Evolutionary conservation across 2,329 filamentous ascomycete genomes (phyloP).

Genomic region (Monilinia vaccinii-corymbosi): DNA sequence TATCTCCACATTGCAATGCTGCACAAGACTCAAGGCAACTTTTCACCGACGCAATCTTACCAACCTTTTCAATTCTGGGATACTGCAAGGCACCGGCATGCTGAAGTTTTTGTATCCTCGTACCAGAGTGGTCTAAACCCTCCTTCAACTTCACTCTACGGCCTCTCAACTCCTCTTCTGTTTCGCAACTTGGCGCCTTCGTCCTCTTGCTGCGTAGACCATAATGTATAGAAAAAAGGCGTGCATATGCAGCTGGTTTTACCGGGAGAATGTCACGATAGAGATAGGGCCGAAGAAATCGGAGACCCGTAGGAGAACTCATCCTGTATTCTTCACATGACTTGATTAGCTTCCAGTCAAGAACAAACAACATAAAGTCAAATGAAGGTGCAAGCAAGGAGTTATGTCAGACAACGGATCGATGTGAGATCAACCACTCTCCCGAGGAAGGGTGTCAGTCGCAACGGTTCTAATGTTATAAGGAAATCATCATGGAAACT

Average conservation of each 20-base stretch:
- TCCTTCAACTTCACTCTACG: neutral
- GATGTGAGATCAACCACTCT: constrained; percentile 42
- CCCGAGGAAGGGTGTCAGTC: constrained; percentile 40
- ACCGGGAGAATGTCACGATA: constrained; percentile 29
- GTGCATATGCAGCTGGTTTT: constrained; percentile 34
- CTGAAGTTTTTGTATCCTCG: neutral
- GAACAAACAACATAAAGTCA: neutral
- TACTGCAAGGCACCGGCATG: neutral
- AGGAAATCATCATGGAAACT: constrained; percentile 39
- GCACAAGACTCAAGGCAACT: neutral
- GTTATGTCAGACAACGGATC: constrained; percentile 36
- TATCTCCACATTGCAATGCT: neutral
- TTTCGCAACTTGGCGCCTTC: neutral
- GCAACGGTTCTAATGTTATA: constrained; percentile 49
- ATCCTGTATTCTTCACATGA: constrained; percentile 31
- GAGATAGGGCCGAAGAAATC: constrained; percentile 48
- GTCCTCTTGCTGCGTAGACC: neutral
- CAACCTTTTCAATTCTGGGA: constrained; percentile 4
- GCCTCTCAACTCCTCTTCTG: neutral
- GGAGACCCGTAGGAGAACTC: constrained; percentile 36
- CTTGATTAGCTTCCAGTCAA: constrained; percentile 15
- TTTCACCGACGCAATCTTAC: neutral
- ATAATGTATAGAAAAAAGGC: constrained; percentile 35
- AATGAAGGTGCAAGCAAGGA: constrained; percentile 4
- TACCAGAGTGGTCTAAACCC: neutral